Conservation (phyloP, 305 asterid genomes). For the Solanum aculeatissimum region DNA sequence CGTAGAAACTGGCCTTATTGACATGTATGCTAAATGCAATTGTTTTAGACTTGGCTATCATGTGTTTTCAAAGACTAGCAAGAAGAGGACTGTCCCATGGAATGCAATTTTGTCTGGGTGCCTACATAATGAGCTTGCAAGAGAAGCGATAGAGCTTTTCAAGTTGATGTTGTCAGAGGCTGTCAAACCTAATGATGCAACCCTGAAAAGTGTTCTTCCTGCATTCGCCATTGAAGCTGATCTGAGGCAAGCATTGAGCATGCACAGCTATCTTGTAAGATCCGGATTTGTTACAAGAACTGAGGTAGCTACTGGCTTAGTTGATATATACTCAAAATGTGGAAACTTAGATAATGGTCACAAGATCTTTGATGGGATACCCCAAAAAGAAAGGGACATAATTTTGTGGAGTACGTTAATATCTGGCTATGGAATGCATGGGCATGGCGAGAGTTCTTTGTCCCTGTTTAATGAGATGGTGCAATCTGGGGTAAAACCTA, state of each 20-base stretch:
- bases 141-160: conserved; percentile 59
- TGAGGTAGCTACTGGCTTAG: conserved; percentile 61
- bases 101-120: conserved; percentile 77
- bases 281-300: conserved; percentile 58
- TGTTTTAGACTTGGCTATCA: conserved; percentile 31
- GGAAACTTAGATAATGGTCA: conserved; percentile 58
- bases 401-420: conserved; percentile 80
- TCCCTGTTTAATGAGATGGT: conserved; percentile 74
- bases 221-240: conserved; percentile 71
- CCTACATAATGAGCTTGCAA: conserved; percentile 39
- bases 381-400: conserved; percentile 45
- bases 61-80: conserved; percentile 50
- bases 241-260: conserved; percentile 48
- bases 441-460: conserved; percentile 48
- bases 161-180: conserved; percentile 48
- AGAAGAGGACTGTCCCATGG: conserved; percentile 73
- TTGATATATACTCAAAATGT: conserved; percentile 70
- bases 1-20: conserved; percentile 68
- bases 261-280: conserved; percentile 56
- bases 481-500: conserved; percentile 57
- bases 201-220: conserved; percentile 79
- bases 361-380: conserved; percentile 34
- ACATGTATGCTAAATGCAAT: conserved; percentile 69
- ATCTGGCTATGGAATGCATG: conserved; percentile 73
- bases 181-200: conserved; percentile 59